Evolutionary conservation across 345 rosid genomes (phyloP).

Genomic region (Eucalyptus marginata): DNA sequence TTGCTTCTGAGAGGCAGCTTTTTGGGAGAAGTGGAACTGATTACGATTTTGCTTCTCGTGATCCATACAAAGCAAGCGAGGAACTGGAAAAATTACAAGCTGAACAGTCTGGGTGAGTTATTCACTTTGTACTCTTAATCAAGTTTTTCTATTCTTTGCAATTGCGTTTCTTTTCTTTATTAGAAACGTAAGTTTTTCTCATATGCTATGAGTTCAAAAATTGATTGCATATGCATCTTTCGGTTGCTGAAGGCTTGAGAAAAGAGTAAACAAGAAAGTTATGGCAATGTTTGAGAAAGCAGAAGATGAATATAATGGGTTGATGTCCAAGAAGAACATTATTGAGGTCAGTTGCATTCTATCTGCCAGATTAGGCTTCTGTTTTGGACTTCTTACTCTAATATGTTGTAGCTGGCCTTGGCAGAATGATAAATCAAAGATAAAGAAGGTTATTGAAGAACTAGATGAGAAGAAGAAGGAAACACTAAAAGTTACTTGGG

Average conservation of each 20-base stretch:
- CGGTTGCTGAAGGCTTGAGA: conserved; percentile 52
- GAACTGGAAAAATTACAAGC: conserved; percentile 79
- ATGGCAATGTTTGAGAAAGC: conserved; percentile 99
- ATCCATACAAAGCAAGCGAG: conserved; percentile 67
- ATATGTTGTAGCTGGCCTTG: not conserved
- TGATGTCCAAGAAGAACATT: conserved; percentile 75
- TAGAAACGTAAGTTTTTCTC: not conserved
- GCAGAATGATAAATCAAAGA: conserved; percentile 84
- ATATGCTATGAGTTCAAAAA: not conserved
- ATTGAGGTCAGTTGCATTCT: conserved; percentile 57
- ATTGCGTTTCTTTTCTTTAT: not conserved
- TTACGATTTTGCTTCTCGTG: conserved; percentile 73
- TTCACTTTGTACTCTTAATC: not conserved
- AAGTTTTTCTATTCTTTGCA: not conserved
- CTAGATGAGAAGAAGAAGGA: conserved; percentile 97
- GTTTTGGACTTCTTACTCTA: not conserved
- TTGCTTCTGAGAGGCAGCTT: conserved; percentile 80
- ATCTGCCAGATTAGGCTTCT: not conserved
- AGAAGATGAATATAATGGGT: conserved; percentile 86
- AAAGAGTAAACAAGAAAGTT: conserved; percentile 96
- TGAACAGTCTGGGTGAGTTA: conserved; percentile 71
- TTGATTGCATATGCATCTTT: not conserved
- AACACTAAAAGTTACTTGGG: conserved; percentile 89
- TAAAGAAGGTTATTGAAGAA: conserved; percentile 90
- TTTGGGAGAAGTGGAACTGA: conserved; percentile 96